phyloP scores from a whole-genome alignment of 2,329 filamentous ascomycete genomes.

The Teratosphaeria pseudoeucalypti region DNA sequence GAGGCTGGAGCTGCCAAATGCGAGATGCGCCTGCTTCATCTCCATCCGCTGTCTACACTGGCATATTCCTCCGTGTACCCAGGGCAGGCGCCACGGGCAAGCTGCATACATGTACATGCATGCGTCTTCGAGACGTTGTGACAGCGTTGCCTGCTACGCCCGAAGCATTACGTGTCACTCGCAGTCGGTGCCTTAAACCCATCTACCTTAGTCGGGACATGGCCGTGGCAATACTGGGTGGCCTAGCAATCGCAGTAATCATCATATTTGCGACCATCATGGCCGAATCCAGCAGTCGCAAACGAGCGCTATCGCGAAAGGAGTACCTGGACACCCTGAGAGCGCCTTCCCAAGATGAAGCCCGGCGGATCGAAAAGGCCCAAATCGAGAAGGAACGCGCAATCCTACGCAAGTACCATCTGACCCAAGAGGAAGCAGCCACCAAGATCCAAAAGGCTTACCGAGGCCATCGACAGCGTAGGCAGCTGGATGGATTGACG shows the following conservation, averaged over 20 bases:
- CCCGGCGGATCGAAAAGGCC: slow-evolving; percentile 14
- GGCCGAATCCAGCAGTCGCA: slow-evolving; percentile 1
- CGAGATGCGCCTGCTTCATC: background rate
- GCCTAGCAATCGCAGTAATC: background rate
- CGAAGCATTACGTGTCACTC: background rate
- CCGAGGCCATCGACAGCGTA: slow-evolving; percentile 61
- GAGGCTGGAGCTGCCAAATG: background rate
- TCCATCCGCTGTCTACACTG: background rate
- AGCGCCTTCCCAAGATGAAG: slow-evolving; percentile 10
- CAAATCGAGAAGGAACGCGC: slow-evolving; percentile 16
- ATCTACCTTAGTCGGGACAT: background rate
- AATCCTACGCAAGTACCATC: slow-evolving; percentile 17
- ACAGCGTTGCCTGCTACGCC: background rate
- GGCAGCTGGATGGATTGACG: slow-evolving; percentile 58
- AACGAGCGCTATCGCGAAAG: slow-evolving; percentile 12
- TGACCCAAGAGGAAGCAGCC: slow-evolving; percentile 15
- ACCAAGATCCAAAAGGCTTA: slow-evolving; percentile 49
- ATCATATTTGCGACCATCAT: slow-evolving; percentile 1
- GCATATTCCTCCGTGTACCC: background rate
- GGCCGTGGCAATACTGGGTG: background rate
- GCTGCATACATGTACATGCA: background rate
- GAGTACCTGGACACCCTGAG: slow-evolving; percentile 17
- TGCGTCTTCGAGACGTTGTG: background rate
- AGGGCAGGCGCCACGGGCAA: background rate
- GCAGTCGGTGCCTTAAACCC: background rate